A percentile compares a stretch with the other conserved stretches of the same genome.
Evolutionary conservation across 2,329 filamentous ascomycete genomes (phyloP).

Genomic region (Aspergillus fructus): DNA sequence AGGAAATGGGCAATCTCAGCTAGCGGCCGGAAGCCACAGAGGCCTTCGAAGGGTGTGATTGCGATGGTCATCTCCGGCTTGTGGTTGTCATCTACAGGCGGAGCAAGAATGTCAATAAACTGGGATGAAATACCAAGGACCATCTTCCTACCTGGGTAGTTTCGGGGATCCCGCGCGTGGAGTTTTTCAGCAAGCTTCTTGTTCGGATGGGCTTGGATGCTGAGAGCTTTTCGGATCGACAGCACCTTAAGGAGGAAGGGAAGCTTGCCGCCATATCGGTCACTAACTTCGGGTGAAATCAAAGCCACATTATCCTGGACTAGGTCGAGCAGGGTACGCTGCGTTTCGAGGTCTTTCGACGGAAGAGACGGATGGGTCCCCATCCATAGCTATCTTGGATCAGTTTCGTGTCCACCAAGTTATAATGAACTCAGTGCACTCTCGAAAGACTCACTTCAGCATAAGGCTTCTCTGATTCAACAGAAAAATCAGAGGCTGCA

Average conservation of each 20-base stretch:
- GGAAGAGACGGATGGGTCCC: constrained; percentile 95
- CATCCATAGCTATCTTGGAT: constrained; percentile 80
- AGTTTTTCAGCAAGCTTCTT: constrained; percentile 90
- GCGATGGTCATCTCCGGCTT: constrained; percentile 99
- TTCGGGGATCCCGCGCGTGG: constrained; percentile 80
- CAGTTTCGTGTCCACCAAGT: constrained; percentile 10
- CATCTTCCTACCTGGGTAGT: constrained; percentile 69
- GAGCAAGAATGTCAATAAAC: background rate
- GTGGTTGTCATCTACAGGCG: constrained; percentile 80
- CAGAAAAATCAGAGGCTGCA: constrained; percentile 68
- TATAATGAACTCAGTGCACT: background rate
- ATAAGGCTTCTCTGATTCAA: constrained; percentile 87
- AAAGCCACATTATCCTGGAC: constrained; percentile 83
- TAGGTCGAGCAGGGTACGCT: constrained; percentile 81
- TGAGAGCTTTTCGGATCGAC: constrained; percentile 91
- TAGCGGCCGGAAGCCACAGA: constrained; percentile 91
- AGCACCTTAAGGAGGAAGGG: constrained; percentile 98
- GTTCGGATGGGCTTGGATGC: constrained; percentile 95
- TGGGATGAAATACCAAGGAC: background rate
- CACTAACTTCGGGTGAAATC: constrained; percentile 69
- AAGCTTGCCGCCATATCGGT: constrained; percentile 76
- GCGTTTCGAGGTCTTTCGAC: constrained; percentile 81
- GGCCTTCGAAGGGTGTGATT: constrained; percentile 90
- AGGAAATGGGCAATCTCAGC: constrained; percentile 85
- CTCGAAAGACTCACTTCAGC: constrained; percentile 65